phyloP scores from a whole-genome alignment of 495 filamentous ascomycete genomes.

The Tuber magnatum region DNA sequence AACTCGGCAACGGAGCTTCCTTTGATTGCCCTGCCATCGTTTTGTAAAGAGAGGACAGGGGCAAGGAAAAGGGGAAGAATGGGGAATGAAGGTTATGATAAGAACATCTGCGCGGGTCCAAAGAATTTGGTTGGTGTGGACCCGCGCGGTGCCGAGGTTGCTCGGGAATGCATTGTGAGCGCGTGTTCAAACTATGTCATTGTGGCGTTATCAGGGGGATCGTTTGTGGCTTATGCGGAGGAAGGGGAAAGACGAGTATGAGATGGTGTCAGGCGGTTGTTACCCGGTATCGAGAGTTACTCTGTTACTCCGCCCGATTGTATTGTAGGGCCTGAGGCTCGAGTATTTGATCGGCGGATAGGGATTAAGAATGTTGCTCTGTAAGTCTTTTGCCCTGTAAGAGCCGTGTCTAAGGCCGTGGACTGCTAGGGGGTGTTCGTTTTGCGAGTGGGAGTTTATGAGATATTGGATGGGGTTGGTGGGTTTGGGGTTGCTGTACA shows the following conservation, averaged over 20 bases:
- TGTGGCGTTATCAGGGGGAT: neutral
- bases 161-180: neutral
- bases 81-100: neutral
- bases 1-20: conserved; percentile 70
- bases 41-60: neutral
- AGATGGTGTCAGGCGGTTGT: neutral
- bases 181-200: neutral
- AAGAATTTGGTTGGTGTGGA: neutral
- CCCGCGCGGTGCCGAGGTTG: neutral
- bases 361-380: neutral
- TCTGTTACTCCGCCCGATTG: neutral
- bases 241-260: neutral
- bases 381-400: neutral
- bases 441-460: neutral
- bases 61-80: neutral
- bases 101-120: neutral
- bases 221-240: neutral
- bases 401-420: neutral
- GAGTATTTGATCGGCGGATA: conserved; percentile 1
- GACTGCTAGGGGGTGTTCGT: neutral
- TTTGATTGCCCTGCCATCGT: conserved; percentile 56
- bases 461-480: neutral
- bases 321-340: neutral
- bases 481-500: neutral
- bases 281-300: neutral